Evolutionary conservation across 805 yeast genomes (phyloP).

Genomic region (Starmera caribaea): DNA sequence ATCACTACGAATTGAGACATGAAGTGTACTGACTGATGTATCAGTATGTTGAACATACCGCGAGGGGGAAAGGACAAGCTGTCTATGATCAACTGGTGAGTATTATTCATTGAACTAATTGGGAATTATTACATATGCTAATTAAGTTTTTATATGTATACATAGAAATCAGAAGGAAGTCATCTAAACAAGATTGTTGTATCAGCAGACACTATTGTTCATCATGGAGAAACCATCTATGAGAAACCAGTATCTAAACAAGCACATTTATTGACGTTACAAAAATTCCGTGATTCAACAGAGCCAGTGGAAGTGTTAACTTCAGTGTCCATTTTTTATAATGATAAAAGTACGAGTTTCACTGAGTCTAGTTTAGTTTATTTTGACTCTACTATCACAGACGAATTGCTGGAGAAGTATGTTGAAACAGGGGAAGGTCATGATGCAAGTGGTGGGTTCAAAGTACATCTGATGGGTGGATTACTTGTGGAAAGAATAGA

Average conservation of each 20-base stretch:
- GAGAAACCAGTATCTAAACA: constrained; percentile 70
- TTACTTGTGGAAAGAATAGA: constrained; percentile 48
- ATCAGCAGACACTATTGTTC: constrained; percentile 77
- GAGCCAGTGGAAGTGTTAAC: constrained; percentile 42
- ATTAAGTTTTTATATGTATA: no score
- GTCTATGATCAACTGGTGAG: constrained; percentile 37
- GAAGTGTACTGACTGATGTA: constrained; percentile 7
- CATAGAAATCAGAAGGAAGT: constrained; percentile 16
- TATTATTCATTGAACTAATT: no score
- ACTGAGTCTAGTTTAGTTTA: constrained; percentile 31
- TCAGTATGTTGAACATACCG: constrained; percentile 61
- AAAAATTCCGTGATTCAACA: constrained; percentile 32
- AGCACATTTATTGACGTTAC: constrained; percentile 41
- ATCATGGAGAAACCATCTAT: constrained; percentile 45
- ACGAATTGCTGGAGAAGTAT: constrained; percentile 50
- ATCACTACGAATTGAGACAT: no score
- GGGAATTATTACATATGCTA: no score
- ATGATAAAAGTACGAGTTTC: constrained; percentile 17
- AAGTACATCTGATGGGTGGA: constrained; percentile 68
- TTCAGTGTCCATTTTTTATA: constrained; percentile 38
- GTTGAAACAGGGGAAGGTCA: constrained; percentile 65
- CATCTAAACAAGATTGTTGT: constrained; percentile 25
- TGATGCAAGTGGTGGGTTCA: constrained; percentile 89
- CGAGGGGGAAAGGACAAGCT: constrained; percentile 55
- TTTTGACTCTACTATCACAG: constrained; percentile 36